Evolutionary conservation across 345 rosid species (phyloP), one percentile per base, ranked within the genome.

Genomic region (Cardamine chenopodiifolia): DNA sequence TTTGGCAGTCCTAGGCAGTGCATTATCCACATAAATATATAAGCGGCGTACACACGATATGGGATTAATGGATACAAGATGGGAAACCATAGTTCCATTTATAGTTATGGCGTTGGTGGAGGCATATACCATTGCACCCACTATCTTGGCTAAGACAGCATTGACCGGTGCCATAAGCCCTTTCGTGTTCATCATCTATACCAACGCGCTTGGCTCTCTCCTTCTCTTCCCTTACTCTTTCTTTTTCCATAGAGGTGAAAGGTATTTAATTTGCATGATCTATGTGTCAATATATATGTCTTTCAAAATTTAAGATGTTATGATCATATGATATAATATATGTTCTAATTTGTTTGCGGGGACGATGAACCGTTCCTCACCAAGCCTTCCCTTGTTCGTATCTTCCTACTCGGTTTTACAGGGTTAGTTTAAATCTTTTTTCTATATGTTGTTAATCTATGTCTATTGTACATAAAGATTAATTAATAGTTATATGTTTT

Each of bases 81-180:
- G 62, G 72, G 82, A 66, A 64, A 83, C 79, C 45, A 80, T 72
- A 52, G 80, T 63, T 66, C 86, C 90, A 32, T 88, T 83, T 62
- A 26, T 52, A 35, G 78, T 67, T 67, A 88, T 89, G 97, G 83
- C 84, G 63, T 67, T 68, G 48, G 79, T 86, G 88, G 93, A 92
- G 29, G 96, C 89, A 32, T 82, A 86, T 73, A 85, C 96, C 34
- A 83, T 88, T 47, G 93, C 79, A 55, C 78, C 89, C 22, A 92
- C 96, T 8, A 88, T 89, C 31, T 48, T 89, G 85, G 90, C 91
- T 5, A 88, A 87, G 76, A 83, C 90, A 0, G 84, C 79, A 44
- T 66, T 92, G 71, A 78, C 85, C 1, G 67, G 75, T 49, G 96
- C 96, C 45, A 71, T 86, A 85, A 92, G 92, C 62, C 96, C 94